Evolutionary conservation across 2,329 filamentous ascomycete genomes (phyloP).

Genomic region (Akanthomyces lecanii): DNA sequence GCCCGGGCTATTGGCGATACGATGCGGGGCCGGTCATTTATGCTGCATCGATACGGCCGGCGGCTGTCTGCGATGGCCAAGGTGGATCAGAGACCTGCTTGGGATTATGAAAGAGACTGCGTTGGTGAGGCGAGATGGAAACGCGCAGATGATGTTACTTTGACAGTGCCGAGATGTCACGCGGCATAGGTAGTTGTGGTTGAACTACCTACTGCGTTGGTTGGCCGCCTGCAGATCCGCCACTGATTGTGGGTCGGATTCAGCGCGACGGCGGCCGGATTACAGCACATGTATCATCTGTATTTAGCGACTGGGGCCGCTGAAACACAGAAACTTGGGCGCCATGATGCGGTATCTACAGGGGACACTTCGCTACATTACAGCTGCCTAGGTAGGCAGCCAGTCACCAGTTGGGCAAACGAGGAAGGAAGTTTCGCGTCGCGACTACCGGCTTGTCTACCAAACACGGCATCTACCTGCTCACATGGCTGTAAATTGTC

Average conservation of each 20-base stretch:
- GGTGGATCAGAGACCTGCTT: neutral
- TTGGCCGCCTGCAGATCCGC: neutral
- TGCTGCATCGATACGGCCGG: neutral
- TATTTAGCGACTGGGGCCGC: neutral
- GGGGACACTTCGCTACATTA: neutral
- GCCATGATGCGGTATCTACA: neutral
- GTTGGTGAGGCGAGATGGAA: conserved; percentile 1
- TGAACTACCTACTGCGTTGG: neutral
- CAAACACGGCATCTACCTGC: neutral
- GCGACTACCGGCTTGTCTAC: neutral
- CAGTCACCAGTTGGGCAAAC: neutral
- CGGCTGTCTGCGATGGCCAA: neutral
- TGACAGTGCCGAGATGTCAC: conserved; percentile 9
- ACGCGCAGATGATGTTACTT: conserved; percentile 12
- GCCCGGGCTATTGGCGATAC: neutral
- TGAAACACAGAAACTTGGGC: neutral
- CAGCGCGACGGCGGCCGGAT: neutral
- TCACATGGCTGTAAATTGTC: neutral
- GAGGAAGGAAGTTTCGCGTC: neutral
- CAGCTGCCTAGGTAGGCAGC: too few relatives aligned
- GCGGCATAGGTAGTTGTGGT: neutral
- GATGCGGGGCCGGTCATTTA: neutral
- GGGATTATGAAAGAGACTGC: neutral
- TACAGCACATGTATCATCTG: neutral
- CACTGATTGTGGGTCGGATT: neutral